phyloP scores from a whole-genome alignment of 2,329 filamentous ascomycete genomes.

The Nemania sp. region DNA sequence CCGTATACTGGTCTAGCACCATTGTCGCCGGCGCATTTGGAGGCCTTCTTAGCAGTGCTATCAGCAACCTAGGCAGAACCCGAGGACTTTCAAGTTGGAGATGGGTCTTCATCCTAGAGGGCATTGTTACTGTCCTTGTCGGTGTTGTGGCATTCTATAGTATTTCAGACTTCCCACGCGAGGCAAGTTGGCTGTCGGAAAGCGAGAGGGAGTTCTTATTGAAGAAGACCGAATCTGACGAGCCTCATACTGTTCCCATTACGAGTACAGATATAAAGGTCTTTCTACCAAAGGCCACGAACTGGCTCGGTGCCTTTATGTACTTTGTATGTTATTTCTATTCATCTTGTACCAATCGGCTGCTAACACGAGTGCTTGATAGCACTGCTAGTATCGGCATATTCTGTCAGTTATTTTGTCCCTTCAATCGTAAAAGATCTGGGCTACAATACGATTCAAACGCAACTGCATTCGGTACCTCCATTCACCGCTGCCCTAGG shows the following conservation, averaged over 20 bases:
- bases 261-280: not conserved
- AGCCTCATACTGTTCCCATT: constrained; percentile 3
- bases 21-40: no score
- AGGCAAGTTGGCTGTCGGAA: no score
- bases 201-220: constrained; percentile 13
- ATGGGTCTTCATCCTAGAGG: no score
- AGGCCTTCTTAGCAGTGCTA: no score
- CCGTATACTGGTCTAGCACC: no score
- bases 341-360: not conserved
- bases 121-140: no score
- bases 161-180: no score
- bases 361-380: not conserved
- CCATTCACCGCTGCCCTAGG: constrained; percentile 26
- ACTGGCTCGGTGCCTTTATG: constrained; percentile 1
- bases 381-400: constrained; percentile 17
- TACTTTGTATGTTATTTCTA: constrained; percentile 1
- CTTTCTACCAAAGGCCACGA: constrained; percentile 1
- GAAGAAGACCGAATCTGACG: constrained; percentile 7
- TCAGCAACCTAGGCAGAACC: no score
- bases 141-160: no score
- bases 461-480: constrained; percentile 30
- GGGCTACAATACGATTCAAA: constrained; percentile 24
- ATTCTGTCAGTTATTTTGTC: constrained; percentile 23
- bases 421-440: constrained; percentile 28
- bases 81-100: no score